Conservation (phyloP, 2,329 filamentous ascomycete genomes). For the Triangularia verruculosa region DNA sequence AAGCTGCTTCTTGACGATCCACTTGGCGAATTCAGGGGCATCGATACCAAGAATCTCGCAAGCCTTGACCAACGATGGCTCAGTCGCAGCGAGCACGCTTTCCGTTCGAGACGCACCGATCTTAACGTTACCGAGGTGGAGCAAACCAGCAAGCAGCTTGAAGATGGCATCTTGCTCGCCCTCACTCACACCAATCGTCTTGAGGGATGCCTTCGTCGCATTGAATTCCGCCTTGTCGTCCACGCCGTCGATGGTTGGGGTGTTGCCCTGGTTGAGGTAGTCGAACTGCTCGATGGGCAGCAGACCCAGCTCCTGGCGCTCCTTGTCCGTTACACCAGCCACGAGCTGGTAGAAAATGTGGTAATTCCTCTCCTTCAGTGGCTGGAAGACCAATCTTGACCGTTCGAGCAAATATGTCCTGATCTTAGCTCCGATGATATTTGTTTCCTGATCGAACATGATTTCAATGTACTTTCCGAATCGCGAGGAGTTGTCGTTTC, state of each 20-base stretch:
- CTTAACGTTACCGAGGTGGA: conserved; percentile 95
- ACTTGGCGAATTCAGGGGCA: conserved; percentile 82
- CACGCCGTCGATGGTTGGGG: conserved; percentile 86
- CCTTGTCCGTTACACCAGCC: conserved; percentile 80
- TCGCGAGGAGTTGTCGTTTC: conserved; percentile 97
- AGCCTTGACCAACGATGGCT: conserved; percentile 78
- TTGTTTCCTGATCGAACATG: conserved; percentile 93
- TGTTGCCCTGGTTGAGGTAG: conserved; percentile 92
- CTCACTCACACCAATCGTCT: conserved; percentile 78
- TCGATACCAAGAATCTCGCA: conserved; percentile 86
- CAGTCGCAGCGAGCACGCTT: conserved; percentile 74
- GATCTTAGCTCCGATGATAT: conserved; percentile 97
- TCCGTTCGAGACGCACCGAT: conserved; percentile 88
- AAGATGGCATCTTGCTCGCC: conserved; percentile 81
- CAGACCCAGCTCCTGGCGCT: conserved; percentile 76
- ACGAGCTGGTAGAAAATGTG: conserved; percentile 99
- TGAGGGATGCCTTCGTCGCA: conserved; percentile 80
- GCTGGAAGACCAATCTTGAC: conserved; percentile 94
- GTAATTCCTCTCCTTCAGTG: conserved; percentile 96
- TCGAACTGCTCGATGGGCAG: conserved; percentile 86
- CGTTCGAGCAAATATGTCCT: conserved; percentile 93
- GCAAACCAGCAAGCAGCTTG: conserved; percentile 80
- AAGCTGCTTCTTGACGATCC: conserved; percentile 98
- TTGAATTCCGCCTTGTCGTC: conserved; percentile 94
- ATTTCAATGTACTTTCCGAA: conserved; percentile 99